Evolutionary conservation across 441 rosid genomes (phyloP).

Genomic region (Corymbia calophylla): DNA sequence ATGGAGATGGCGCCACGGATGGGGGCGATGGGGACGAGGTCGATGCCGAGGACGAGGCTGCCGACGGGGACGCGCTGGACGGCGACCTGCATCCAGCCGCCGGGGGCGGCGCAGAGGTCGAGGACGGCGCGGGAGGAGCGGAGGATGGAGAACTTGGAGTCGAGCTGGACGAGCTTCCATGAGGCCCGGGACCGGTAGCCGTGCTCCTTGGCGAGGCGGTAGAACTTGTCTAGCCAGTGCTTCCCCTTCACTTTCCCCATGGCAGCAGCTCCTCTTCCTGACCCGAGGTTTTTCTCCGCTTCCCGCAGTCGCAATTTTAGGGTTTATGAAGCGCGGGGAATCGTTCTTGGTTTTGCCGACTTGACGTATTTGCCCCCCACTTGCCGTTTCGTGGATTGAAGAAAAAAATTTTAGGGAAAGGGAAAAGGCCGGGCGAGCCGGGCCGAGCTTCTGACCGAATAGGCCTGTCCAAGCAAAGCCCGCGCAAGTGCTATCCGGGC

Average conservation of each 20-base stretch:
- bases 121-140: constrained; percentile 63
- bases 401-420: background rate
- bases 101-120: constrained; percentile 94
- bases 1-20: constrained; percentile 59
- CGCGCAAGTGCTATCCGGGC: background rate
- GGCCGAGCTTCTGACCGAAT: background rate
- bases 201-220: constrained; percentile 74
- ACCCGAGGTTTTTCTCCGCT: background rate
- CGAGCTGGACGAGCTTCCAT: constrained; percentile 82
- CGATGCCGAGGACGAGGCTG: constrained; percentile 79
- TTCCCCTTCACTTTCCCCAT: constrained; percentile 87
- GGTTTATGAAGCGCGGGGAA: background rate
- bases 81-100: constrained; percentile 97
- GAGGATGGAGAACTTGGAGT: constrained; percentile 60
- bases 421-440: too few species aligned
- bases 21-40: constrained; percentile 67
- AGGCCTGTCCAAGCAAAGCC: background rate
- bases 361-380: background rate
- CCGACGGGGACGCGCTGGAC: constrained; percentile 83
- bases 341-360: background rate
- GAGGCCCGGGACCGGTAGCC: constrained; percentile 94
- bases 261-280: background rate
- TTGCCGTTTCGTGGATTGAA: background rate
- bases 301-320: background rate
- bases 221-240: constrained; percentile 77